A percentile compares a stretch with the other conserved stretches of the same genome.
These are phyloP conservation scores for Mucor piriformis DNA, from an alignment of 371 early-diverging fungal species.

Conservation along the genomic window DNA sequence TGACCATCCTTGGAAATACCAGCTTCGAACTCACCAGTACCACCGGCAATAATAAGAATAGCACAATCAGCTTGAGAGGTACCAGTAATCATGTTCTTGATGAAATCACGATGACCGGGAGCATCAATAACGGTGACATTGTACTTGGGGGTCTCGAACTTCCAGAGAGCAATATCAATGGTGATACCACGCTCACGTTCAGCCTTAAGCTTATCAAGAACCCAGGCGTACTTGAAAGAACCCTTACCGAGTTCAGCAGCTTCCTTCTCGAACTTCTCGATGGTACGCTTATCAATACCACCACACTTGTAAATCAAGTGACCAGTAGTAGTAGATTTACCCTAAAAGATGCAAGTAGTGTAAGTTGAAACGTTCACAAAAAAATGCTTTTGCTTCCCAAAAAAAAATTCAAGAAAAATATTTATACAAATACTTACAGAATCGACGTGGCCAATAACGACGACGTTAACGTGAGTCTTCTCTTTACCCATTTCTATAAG, in stretches of 20 bases:
- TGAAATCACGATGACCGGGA: conserved; percentile 99
- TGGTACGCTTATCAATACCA: conserved; percentile 98
- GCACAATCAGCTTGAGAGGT: conserved; percentile 91
- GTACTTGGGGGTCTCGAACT: conserved; percentile 97
- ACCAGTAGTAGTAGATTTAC: conserved; percentile 69
- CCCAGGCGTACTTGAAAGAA: conserved; percentile 97
- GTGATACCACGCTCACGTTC: conserved; percentile 98
- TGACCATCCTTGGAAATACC: conserved; percentile 99
- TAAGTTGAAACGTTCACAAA: conserved; percentile 8
- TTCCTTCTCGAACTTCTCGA: conserved; percentile 99
- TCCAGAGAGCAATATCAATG: conserved; percentile 96
- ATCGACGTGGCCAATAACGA: conserved; percentile 99
- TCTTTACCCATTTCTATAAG: conserved; percentile 93
- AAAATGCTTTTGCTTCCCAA: conserved; percentile 24
- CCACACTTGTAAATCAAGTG: conserved; percentile 99
- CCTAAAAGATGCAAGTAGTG: conserved; percentile 34
- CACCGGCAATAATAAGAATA: conserved; percentile 95
- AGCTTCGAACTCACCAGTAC: conserved; percentile 96
- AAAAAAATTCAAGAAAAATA: background rate
- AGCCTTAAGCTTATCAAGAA: conserved; percentile 95
- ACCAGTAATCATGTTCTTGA: conserved; percentile 99
- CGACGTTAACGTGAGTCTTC: conserved; percentile 94
- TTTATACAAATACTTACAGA: conserved; percentile 74
- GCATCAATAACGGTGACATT: conserved; percentile 97
- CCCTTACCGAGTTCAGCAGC: conserved; percentile 97